Evolutionary conservation across 768 basidiomycete genomes (phyloP).

Genomic region (Dacryopinax primogenitus): DNA sequence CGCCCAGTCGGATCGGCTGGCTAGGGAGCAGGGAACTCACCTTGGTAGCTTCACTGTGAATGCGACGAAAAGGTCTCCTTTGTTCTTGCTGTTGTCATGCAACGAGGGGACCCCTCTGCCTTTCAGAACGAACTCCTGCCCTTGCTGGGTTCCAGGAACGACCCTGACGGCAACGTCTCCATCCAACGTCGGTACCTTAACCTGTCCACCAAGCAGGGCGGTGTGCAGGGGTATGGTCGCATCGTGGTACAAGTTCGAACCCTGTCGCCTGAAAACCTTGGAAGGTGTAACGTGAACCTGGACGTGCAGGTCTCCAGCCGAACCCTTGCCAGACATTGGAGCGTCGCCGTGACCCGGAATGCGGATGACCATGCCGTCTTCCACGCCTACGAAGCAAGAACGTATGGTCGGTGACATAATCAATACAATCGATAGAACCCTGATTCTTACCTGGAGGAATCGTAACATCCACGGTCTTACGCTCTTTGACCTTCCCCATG

Average conservation of each 20-base stretch:
- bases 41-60: conserved; percentile 83
- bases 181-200: conserved; percentile 86
- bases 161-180: conserved; percentile 91
- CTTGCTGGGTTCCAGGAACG: conserved; percentile 85
- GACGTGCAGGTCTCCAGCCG: conserved; percentile 72
- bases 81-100: conserved; percentile 41
- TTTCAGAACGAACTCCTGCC: conserved; percentile 91
- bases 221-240: conserved; percentile 81
- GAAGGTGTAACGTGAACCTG: conserved; percentile 74
- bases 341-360: conserved; percentile 73
- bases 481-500: conserved; percentile 71
- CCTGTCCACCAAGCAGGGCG: conserved; percentile 84
- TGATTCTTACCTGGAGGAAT: conserved; percentile 64
- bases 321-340: conserved; percentile 64
- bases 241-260: conserved; percentile 78
- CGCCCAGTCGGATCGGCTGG: neutral
- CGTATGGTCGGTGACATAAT: neutral
- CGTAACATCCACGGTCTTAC: conserved; percentile 64
- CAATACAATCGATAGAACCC: neutral
- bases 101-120: conserved; percentile 65
- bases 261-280: conserved; percentile 78
- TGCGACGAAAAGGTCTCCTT: conserved; percentile 77
- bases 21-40: conserved; percentile 35
- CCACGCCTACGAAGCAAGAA: conserved; percentile 47
- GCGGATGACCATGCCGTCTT: conserved; percentile 86